Conservation (phyloP, 2,329 filamentous ascomycete genomes). For the Diaporthe sp. region DNA sequence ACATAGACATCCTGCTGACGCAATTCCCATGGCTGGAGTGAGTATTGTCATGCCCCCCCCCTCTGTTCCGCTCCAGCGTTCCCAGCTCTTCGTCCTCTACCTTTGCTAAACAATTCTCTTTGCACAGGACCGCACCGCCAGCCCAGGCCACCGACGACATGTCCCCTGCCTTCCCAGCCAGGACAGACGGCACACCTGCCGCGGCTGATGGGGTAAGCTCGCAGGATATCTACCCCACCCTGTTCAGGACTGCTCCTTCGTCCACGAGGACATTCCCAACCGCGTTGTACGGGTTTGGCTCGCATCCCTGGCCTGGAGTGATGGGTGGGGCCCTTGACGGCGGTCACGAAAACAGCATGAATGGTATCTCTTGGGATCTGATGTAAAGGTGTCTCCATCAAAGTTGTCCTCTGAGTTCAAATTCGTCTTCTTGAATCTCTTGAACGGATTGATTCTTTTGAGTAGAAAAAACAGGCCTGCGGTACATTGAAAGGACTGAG, state of each 20-base stretch:
- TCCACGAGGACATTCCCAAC: not conserved
- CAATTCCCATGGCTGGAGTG: slow-evolving; percentile 11
- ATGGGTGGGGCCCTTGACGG: not conserved
- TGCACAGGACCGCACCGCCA: not conserved
- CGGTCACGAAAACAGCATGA: not conserved
- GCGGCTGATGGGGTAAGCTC: not conserved
- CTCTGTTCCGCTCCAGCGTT: too few relatives aligned
- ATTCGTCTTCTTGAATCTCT: too few relatives aligned
- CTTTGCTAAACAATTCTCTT: not conserved
- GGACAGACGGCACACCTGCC: not conserved
- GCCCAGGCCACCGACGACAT: not conserved
- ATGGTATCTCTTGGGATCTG: not conserved
- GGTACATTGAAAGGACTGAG: too few relatives aligned
- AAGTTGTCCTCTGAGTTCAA: too few relatives aligned
- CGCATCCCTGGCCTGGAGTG: not conserved
- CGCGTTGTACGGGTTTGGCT: not conserved
- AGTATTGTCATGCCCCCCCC: not conserved
- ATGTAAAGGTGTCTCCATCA: not conserved
- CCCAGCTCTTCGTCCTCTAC: rapidly evolving
- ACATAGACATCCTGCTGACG: not conserved
- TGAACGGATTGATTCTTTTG: too few relatives aligned
- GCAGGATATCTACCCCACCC: not conserved
- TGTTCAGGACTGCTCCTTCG: not conserved
- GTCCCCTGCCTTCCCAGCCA: slow-evolving; percentile 4
- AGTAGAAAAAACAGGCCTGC: too few relatives aligned